phyloP scores from a whole-genome alignment of 805 yeast genomes.

The Saccharomycopsis javanensis region DNA sequence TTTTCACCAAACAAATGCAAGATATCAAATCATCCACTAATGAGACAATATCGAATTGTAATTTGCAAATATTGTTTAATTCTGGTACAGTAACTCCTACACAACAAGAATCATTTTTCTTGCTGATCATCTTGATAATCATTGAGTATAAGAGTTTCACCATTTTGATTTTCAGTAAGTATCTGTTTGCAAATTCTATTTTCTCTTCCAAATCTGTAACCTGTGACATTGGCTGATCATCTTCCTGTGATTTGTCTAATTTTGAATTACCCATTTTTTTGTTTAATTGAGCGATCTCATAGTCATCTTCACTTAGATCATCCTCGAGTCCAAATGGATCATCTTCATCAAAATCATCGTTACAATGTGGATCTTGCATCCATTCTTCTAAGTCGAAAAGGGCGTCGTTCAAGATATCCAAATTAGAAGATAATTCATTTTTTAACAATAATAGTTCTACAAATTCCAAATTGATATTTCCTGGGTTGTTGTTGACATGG shows the following conservation, averaged over 20 bases:
- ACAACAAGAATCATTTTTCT: background rate
- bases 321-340: slow-evolving; percentile 44
- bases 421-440: slow-evolving; percentile 34
- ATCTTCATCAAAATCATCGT: slow-evolving; percentile 34
- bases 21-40: slow-evolving; percentile 9
- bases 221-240: slow-evolving; percentile 22
- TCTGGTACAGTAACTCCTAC: background rate
- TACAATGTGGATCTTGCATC: slow-evolving; percentile 48
- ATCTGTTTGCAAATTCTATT: slow-evolving; percentile 33
- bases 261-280: slow-evolving; percentile 26
- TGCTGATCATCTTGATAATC: slow-evolving; percentile 42
- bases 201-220: slow-evolving; percentile 25
- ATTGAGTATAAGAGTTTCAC: slow-evolving; percentile 50
- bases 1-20: background rate
- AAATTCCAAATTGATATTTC: slow-evolving; percentile 24
- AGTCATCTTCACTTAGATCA: slow-evolving; percentile 24
- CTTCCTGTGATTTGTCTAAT: slow-evolving; percentile 22
- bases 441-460: slow-evolving; percentile 50
- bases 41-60: slow-evolving; percentile 3
- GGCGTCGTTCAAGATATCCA: slow-evolving; percentile 47
- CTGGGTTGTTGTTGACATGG: background rate
- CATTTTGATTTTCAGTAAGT: slow-evolving; percentile 46
- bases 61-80: background rate
- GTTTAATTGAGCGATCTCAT: background rate
- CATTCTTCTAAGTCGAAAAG: slow-evolving; percentile 61